A percentile compares a stretch with the other conserved stretches of the same genome.
Conservation (phyloP, 2,329 filamentous ascomycete genomes). For the Eutypa lata region DNA sequence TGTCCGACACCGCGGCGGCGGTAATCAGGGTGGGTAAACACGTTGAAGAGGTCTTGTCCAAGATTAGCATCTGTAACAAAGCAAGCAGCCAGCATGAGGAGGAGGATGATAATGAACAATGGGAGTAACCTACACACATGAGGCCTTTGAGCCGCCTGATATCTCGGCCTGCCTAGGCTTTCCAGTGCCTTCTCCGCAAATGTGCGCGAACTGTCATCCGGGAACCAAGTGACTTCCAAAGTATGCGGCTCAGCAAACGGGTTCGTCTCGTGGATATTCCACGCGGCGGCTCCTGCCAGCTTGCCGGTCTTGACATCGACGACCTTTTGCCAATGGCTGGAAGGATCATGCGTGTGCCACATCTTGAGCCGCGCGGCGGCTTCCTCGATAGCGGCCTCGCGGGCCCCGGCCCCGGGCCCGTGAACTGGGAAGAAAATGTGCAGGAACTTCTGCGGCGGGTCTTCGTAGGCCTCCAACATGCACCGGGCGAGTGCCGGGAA, state of each 20-base stretch:
- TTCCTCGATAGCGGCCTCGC: conserved; percentile 19
- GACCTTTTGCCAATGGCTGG: conserved; percentile 28
- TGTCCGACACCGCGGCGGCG: conserved; percentile 18
- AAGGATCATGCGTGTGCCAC: conserved; percentile 23
- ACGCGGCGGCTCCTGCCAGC: conserved; percentile 25
- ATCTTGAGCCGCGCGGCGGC: conserved; percentile 14
- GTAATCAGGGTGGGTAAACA: conserved; percentile 22
- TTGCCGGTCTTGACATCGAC: conserved; percentile 25
- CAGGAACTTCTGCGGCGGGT: conserved; percentile 23
- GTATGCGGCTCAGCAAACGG: conserved; percentile 17
- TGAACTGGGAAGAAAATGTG: conserved; percentile 25
- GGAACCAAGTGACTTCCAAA: conserved; percentile 28
- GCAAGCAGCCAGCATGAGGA: no score
- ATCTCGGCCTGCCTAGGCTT: conserved; percentile 7
- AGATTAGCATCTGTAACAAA: no score
- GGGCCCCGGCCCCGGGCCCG: conserved; percentile 11
- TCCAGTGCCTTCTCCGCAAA: conserved; percentile 18
- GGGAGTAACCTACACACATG: conserved; percentile 21
- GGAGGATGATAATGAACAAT: no score
- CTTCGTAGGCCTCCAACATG: conserved; percentile 23
- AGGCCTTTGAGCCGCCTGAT: conserved; percentile 13
- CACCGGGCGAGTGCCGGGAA: conserved; percentile 19
- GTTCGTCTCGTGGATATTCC: conserved; percentile 27
- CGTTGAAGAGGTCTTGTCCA: conserved; percentile 22
- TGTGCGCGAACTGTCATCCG: conserved; percentile 20